Conservation (phyloP, 768 basidiomycete genomes). For the Lactarius pseudohatsudake region DNA sequence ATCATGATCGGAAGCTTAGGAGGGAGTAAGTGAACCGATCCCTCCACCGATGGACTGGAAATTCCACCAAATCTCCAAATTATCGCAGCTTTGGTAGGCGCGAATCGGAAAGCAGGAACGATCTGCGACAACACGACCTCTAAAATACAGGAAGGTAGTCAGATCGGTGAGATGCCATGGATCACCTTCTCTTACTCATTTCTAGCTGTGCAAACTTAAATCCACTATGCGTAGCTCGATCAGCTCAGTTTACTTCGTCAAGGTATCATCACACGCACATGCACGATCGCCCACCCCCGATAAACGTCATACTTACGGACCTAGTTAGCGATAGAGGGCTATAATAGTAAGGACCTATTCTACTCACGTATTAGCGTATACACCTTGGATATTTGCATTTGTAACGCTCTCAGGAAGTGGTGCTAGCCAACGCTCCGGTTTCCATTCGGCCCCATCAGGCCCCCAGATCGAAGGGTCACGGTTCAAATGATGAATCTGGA, state of each 20-base stretch:
- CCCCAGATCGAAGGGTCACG: neutral
- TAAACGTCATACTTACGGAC: neutral
- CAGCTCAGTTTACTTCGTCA: neutral
- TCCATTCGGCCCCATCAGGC: neutral
- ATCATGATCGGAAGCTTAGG: neutral
- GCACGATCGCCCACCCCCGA: conserved; percentile 7
- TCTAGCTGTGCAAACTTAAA: conserved; percentile 44
- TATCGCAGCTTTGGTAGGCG: neutral
- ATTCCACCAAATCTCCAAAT: conserved; percentile 2
- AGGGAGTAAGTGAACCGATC: neutral
- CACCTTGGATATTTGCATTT: conserved; percentile 28
- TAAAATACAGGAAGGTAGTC: neutral
- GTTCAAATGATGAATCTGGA: neutral
- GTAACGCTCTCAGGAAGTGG: conserved; percentile 25
- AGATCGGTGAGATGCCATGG: neutral
- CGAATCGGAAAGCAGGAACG: neutral
- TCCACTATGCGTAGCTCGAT: conserved; percentile 32
- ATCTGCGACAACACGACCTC: neutral
- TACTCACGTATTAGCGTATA: conserved; percentile 31
- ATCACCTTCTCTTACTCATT: conserved; percentile 34
- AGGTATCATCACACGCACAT: conserved; percentile 5
- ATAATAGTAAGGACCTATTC: neutral
- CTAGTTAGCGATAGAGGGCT: conserved; percentile 1
- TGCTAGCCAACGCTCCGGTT: conserved; percentile 38
- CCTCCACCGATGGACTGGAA: neutral